A percentile compares a stretch with the other conserved stretches of the same genome.
Evolutionary conservation across 306 rosid genomes (phyloP).

Genomic region (Pyrus bretschneideri): DNA sequence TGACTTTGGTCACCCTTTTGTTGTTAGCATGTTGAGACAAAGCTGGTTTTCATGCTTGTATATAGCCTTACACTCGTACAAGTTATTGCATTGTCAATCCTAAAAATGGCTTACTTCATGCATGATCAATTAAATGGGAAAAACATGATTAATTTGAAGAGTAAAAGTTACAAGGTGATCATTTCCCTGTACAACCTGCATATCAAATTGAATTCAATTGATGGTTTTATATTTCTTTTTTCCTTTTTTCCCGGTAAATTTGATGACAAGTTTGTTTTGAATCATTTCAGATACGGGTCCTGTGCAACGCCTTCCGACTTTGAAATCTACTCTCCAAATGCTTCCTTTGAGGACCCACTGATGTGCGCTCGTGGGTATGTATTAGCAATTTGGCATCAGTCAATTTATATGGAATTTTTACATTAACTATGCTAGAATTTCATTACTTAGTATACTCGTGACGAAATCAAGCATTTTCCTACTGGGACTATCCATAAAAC

Average conservation of each 20-base stretch:
- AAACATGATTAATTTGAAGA: background rate
- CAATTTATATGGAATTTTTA: background rate
- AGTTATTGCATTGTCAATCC: background rate
- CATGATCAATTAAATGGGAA: background rate
- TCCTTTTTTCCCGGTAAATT: background rate
- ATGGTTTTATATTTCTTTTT: background rate
- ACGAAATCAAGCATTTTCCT: background rate
- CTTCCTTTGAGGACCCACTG: constrained; percentile 84
- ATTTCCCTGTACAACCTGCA: background rate
- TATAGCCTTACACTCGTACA: no score
- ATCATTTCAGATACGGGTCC: constrained; percentile 58
- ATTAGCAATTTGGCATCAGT: background rate
- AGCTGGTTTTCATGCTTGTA: background rate
- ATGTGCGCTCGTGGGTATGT: constrained; percentile 67
- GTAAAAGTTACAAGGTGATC: background rate
- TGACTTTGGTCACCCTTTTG: no score
- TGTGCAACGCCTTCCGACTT: constrained; percentile 60
- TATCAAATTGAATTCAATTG: background rate
- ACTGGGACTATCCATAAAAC: no score
- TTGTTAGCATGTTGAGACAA: background rate
- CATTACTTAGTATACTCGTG: background rate
- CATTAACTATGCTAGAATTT: background rate
- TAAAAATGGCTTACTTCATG: background rate
- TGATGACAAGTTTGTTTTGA: background rate
- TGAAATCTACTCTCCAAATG: constrained; percentile 58